These are phyloP conservation scores for Batkoa obscura DNA, from an alignment of 371 early-diverging fungal genomes.

Conservation along the genomic window DNA sequence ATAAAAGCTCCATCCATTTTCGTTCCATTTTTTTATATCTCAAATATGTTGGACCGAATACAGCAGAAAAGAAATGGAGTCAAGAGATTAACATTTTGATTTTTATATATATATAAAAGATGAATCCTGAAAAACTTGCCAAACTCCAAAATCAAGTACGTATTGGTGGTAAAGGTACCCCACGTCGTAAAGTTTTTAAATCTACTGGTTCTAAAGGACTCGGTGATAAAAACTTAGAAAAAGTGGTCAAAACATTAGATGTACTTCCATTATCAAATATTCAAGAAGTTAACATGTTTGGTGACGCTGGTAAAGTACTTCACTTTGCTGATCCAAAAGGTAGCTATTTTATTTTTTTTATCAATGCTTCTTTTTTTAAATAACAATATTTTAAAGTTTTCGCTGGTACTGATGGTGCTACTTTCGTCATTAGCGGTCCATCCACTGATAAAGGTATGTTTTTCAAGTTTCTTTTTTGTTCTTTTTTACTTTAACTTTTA, in stretches of 20 bases:
- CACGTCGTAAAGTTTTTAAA: constrained; percentile 87
- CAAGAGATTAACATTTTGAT: too few species aligned
- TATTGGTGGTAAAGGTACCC: constrained; percentile 79
- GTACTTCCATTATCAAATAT: constrained; percentile 69
- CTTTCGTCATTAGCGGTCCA: constrained; percentile 5
- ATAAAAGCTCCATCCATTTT: too few species aligned
- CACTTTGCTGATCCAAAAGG: constrained; percentile 84
- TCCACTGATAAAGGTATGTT: neutral
- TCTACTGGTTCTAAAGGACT: constrained; percentile 33
- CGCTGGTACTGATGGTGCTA: neutral
- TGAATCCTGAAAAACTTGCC: constrained; percentile 92
- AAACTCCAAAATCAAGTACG: constrained; percentile 83
- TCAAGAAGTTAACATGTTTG: constrained; percentile 98
- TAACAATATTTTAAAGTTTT: neutral
- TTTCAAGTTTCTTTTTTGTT: neutral
- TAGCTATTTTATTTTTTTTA: constrained; percentile 15
- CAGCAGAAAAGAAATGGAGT: too few species aligned
- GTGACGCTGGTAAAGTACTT: constrained; percentile 79
- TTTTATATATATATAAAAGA: too few species aligned
- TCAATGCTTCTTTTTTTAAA: too few species aligned
- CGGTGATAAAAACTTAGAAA: constrained; percentile 78
- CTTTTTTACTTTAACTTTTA: neutral
- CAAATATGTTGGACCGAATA: too few species aligned
- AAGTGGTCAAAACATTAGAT: constrained; percentile 68
- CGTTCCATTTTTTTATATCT: too few species aligned